Conservation (phyloP, 805 yeast genomes). For the Saccharomyces mikatae region DNA sequence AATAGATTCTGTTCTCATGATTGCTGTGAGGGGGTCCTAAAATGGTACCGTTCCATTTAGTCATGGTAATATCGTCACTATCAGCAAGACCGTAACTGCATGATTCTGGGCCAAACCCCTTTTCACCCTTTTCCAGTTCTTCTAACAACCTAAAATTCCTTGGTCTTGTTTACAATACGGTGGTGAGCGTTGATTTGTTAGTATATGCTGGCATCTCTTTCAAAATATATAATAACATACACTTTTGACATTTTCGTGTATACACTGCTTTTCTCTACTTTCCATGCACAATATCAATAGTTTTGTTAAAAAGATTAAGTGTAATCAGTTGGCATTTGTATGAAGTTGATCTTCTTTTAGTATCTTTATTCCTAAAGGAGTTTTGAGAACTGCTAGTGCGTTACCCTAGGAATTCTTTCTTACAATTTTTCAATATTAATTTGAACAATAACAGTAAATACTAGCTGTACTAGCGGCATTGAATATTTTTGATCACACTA, state of each 20-base stretch:
- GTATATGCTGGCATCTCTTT: not conserved
- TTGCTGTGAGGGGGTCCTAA: slow-evolving; percentile 90
- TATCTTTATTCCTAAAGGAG: not conserved
- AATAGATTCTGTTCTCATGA: slow-evolving; percentile 91
- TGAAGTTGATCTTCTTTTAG: not conserved
- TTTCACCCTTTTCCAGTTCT: slow-evolving; percentile 96
- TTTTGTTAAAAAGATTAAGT: not conserved
- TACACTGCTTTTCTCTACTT: not conserved
- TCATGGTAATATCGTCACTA: slow-evolving; percentile 86
- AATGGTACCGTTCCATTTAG: slow-evolving; percentile 96
- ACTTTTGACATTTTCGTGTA: slow-evolving; percentile 36
- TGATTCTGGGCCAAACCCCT: slow-evolving; percentile 93
- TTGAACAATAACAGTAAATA: not conserved
- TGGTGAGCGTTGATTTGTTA: not conserved
- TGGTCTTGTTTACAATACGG: slow-evolving; percentile 37
- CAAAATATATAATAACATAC: slow-evolving; percentile 28
- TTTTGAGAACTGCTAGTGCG: not conserved
- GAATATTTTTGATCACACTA: not conserved
- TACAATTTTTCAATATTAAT: not conserved
- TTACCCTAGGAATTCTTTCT: not conserved
- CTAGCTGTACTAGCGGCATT: not conserved
- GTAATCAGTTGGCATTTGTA: not conserved
- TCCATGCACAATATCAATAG: not conserved
- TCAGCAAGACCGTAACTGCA: slow-evolving; percentile 91
- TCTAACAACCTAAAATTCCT: slow-evolving; percentile 90